A percentile compares a stretch with the other conserved stretches of the same genome.
These are phyloP conservation scores for Hypoxylon sp. DNA, from an alignment of 2,329 filamentous ascomycete species.

Conservation along the genomic window DNA sequence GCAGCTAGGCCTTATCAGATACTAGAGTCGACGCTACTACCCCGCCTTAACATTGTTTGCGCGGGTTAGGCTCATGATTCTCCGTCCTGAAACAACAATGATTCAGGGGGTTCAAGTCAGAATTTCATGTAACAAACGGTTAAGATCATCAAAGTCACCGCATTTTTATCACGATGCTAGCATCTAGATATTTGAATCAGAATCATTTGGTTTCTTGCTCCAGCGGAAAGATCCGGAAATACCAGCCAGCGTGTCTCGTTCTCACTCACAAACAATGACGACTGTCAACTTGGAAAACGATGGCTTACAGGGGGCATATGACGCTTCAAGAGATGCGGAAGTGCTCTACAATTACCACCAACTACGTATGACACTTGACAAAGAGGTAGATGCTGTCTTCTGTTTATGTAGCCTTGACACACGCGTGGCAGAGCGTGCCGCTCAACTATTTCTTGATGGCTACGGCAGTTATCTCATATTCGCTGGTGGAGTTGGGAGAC, in stretches of 20 bases:
- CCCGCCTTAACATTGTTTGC: background rate
- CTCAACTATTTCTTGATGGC: slow-evolving; percentile 60
- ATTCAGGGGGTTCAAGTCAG: background rate
- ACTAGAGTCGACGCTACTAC: background rate
- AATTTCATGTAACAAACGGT: background rate
- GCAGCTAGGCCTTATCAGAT: background rate
- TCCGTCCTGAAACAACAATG: background rate
- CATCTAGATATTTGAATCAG: background rate
- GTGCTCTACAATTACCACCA: slow-evolving; percentile 63
- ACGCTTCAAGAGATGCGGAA: slow-evolving; percentile 55
- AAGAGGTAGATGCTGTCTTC: slow-evolving; percentile 61
- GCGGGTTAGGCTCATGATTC: background rate
- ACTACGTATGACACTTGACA: slow-evolving; percentile 55
- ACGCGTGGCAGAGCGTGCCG: slow-evolving; percentile 61
- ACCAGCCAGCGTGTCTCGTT: background rate
- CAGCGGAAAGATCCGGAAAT: background rate
- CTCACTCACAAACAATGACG: slow-evolving; percentile 4
- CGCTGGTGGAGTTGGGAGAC: slow-evolving; percentile 60
- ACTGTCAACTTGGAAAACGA: background rate
- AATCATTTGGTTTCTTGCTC: background rate
- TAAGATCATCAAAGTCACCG: background rate
- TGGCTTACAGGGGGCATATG: background rate
- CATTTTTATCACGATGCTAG: background rate
- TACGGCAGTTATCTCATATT: slow-evolving; percentile 60
- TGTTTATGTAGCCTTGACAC: slow-evolving; percentile 64